These are phyloP conservation scores for Otatea glauca DNA, from an alignment of 176 grass and related monocot genomes.

Conservation along the genomic window DNA sequence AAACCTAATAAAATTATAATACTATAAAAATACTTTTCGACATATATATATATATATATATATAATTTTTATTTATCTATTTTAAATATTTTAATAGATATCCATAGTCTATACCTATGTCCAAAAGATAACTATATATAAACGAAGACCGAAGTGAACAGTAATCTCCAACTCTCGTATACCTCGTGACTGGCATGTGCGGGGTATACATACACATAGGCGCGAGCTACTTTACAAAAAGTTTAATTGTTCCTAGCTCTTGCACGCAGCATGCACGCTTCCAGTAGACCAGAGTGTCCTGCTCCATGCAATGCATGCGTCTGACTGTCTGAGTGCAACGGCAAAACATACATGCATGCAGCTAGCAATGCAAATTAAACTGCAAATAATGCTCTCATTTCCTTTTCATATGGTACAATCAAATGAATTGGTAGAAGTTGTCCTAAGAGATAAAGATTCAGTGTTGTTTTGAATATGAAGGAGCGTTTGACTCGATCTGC, in stretches of 20 bases:
- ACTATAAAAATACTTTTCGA: no score
- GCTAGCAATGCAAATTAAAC: neutral
- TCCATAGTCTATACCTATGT: no score
- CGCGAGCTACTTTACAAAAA: slow-evolving; percentile 22
- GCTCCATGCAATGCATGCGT: neutral
- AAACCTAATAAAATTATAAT: no score
- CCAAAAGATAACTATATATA: no score
- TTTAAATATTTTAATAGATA: no score
- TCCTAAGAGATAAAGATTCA: neutral
- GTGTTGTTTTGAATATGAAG: neutral
- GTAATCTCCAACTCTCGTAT: neutral
- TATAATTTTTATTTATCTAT: no score
- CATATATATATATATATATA: no score
- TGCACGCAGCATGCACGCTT: slow-evolving; percentile 26
- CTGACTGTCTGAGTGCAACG: no score
- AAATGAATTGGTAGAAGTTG: neutral
- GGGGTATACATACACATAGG: neutral
- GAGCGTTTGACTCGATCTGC: neutral
- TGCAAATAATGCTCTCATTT: neutral
- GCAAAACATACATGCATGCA: neutral
- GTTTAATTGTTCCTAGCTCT: neutral
- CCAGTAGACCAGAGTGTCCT: neutral
- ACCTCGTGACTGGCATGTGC: slow-evolving; percentile 31
- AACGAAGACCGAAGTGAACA: neutral
- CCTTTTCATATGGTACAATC: neutral